phyloP scores from a whole-genome alignment of 2,329 filamentous ascomycete genomes.

The Fusarium sp. region DNA sequence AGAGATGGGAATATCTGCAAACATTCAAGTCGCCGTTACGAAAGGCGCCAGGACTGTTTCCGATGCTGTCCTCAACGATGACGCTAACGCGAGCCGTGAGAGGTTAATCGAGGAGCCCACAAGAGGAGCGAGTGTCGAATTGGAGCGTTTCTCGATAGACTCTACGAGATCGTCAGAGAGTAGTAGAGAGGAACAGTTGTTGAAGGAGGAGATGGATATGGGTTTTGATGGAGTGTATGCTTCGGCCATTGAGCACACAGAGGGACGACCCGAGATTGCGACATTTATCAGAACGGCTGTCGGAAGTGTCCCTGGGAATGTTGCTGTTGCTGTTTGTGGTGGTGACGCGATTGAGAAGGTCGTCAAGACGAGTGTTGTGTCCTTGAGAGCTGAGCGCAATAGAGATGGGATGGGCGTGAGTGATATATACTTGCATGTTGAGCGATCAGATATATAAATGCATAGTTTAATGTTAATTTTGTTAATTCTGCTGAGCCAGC shows the following conservation, averaged over 20 bases:
- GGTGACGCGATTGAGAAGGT: constrained; percentile 39
- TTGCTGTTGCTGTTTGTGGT: constrained; percentile 45
- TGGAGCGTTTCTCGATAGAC: constrained; percentile 45
- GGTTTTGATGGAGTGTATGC: constrained; percentile 32
- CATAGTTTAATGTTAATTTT: constrained; percentile 10
- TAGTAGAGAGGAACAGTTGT: constrained; percentile 37
- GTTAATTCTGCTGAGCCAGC: neutral
- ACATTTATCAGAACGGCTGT: constrained; percentile 35
- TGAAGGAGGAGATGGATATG: constrained; percentile 46
- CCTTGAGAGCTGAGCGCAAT: constrained; percentile 23
- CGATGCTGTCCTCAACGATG: constrained; percentile 10
- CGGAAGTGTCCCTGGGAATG: constrained; percentile 31
- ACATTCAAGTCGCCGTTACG: constrained; percentile 43
- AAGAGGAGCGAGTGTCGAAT: constrained; percentile 33
- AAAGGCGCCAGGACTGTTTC: constrained; percentile 8
- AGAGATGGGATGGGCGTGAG: constrained; percentile 24
- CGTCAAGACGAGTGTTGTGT: constrained; percentile 35
- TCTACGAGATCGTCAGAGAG: constrained; percentile 34
- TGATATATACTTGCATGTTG: constrained; percentile 42
- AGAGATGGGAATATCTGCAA: constrained; percentile 42
- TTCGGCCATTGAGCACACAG: constrained; percentile 36
- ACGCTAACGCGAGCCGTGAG: constrained; percentile 41
- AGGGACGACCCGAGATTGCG: constrained; percentile 45
- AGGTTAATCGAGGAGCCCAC: constrained; percentile 36
- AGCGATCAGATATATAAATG: constrained; percentile 40